Conservation (phyloP, 768 basidiomycete genomes). For the Lactarius sp. region DNA sequence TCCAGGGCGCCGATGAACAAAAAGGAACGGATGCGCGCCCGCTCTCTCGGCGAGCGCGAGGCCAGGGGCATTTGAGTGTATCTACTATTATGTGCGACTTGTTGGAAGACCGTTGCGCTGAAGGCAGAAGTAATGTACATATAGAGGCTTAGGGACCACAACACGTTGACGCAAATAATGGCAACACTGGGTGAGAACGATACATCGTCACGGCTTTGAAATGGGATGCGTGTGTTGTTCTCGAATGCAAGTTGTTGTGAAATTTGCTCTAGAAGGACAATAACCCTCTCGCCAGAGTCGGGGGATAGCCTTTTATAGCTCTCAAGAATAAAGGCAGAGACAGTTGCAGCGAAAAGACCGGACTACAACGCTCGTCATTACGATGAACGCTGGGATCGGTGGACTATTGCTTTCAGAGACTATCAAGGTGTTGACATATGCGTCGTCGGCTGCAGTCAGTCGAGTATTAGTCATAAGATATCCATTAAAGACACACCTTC, state of each 20-base stretch:
- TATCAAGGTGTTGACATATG: constrained; percentile 9
- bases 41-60: not conserved
- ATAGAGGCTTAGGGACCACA: not conserved
- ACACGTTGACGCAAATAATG: not conserved
- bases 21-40: not conserved
- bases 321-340: constrained; percentile 24
- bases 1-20: not conserved
- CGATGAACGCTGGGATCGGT: not conserved
- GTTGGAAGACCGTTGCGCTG: not conserved
- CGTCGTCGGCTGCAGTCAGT: not conserved
- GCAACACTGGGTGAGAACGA: not conserved
- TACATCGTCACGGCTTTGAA: not conserved
- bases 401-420: constrained; percentile 10
- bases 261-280: not conserved
- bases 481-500: not conserved
- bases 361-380: constrained; percentile 11
- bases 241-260: not conserved
- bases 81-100: not conserved
- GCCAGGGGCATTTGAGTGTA: not conserved
- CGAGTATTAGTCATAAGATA: not conserved
- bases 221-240: not conserved
- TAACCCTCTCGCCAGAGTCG: constrained; percentile 1
- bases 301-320: constrained; percentile 20
- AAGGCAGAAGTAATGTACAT: not conserved
- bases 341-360: constrained; percentile 26